Evolutionary conservation across 768 basidiomycete species (phyloP), one percentile per base, ranked within the genome.

Genomic region (Auriscalpium microsporum): DNA sequence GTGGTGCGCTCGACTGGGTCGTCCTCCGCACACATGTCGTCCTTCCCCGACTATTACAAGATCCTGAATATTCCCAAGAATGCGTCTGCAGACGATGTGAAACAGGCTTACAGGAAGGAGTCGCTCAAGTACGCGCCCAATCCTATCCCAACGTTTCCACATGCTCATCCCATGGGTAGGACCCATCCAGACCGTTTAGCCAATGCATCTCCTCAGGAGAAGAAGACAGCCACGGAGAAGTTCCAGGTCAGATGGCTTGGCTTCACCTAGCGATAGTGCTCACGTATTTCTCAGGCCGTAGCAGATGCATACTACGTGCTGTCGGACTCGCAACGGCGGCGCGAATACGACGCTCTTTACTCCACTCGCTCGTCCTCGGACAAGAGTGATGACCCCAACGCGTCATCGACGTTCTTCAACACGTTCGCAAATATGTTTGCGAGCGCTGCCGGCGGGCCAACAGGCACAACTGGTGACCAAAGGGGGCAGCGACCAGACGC

Each of bases 291-390:
- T 52, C 65, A 87, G 87, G 83, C 87, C 8, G 84, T 96, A 59
- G 92, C 94, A 52, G 94, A 96, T 69, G 93, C 93, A 16, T 95
- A 95, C 72, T 96, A 90, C 67, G 88, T 94, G 28, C 80, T 97
- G 38, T 92, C 90, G 3, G 91, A 96, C 69, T 70, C 83, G 4
- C 75, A 77, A 45, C 77, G 87, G 55, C 79, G 86, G 56, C 75
- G 69, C 63, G 87, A 91, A 69, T 91, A 91, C 60, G 90, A 91
- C 60, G 60, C 60, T 0, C 69, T 90, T 0, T 86, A 86, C 65
- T 69, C 73, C n/a, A 77, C 81, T 8, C 80, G 79, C 50, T 59
- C 76, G 8, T 64, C 67, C 16, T 65, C 72, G 36, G 81, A 83
- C 61, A 78, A 72, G 51, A 79, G 83, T 11, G 73, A 72, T 17